Evolutionary conservation across 2,329 filamentous ascomycete species (phyloP), one percentile per base, ranked within the genome.

Genomic region (Aureobasidium sp.): DNA sequence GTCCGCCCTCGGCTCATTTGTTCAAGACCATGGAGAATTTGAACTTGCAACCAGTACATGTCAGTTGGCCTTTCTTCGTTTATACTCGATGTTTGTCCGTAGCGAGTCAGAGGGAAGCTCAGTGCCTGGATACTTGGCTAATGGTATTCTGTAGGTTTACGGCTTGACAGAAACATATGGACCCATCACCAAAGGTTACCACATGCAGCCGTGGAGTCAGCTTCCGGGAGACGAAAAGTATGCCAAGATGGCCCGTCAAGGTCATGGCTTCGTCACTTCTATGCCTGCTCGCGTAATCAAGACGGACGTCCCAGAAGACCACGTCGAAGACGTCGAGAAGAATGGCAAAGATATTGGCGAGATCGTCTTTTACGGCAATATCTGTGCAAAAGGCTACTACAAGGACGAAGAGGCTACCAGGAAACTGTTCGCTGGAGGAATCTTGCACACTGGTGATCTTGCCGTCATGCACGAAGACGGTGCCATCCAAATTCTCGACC

Each of bases 381-480:
- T 96, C 63, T 96, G 92, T 72, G 85, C 88, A 42, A 90, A 88
- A 71, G 93, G 88, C 9, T 99, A 99, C 75, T 94, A 90, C 75
- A 95, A 95, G 71, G 92, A 99, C 71, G 74, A 84, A 0, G 89
- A 87, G 64, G 94, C 93, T 13, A 96, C 93, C 33, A 80, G 80
- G 61, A 94, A 93, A 75, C 77, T 99, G 25, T 97, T 95, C 73
- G 85, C 84, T 0, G 94, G 94, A 7, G 92, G 92, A 3, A 90
- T 86, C 21, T 76, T 91, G 67, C 94, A 96, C 74, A 93, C 88
- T 17, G 94, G 94, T 0, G 94, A 99, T 72, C 74, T 99, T 51
- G 94, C 94, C 0, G 92, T 97, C 0, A 92, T 89, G 88, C 90
- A 96, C 75, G 81, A 87, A 0, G 94, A 97, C 71, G 92, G 93